phyloP scores from a whole-genome alignment of 371 early-diverging fungal genomes.

The Caulochytrium protostelioides region DNA sequence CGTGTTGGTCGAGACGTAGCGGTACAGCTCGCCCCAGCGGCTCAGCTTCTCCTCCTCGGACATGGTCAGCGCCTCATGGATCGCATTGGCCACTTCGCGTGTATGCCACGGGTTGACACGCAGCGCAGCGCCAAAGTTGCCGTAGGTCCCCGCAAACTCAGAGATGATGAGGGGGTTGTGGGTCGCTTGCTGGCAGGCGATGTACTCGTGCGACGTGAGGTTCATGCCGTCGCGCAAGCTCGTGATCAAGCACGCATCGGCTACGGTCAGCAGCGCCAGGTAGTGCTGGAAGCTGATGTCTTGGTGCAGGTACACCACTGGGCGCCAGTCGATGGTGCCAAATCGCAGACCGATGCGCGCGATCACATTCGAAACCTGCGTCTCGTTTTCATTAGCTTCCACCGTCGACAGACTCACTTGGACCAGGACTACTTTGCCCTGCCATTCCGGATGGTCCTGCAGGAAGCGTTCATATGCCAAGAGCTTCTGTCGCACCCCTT shows the following conservation, averaged over 20 bases:
- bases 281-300: conserved; percentile 70
- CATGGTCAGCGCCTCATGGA: conserved; percentile 60
- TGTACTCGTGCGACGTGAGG: conserved; percentile 80
- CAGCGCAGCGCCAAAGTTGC: conserved; percentile 66
- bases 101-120: conserved; percentile 78
- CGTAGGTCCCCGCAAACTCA: conserved; percentile 82
- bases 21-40: conserved; percentile 39
- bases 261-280: conserved; percentile 64
- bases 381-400: conserved; percentile 29
- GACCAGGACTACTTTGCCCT: conserved; percentile 36
- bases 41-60: conserved; percentile 31
- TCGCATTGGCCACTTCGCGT: conserved; percentile 56
- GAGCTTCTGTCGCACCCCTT: conserved; percentile 82
- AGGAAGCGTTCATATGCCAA: conserved; percentile 67
- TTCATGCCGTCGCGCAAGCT: conserved; percentile 94
- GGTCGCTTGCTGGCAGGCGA: conserved; percentile 67
- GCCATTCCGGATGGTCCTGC: conserved; percentile 50
- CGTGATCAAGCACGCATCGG: conserved; percentile 81
- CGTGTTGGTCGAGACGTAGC: conserved; percentile 48
- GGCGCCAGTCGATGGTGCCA: conserved; percentile 42
- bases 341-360: conserved; percentile 40
- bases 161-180: conserved; percentile 57
- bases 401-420: conserved; percentile 28
- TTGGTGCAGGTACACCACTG: conserved; percentile 50
- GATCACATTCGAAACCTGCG: conserved; percentile 37